Evolutionary conservation across 1,139 yeast species (phyloP).

Genomic region (Saccharomyces hybrid): DNA sequence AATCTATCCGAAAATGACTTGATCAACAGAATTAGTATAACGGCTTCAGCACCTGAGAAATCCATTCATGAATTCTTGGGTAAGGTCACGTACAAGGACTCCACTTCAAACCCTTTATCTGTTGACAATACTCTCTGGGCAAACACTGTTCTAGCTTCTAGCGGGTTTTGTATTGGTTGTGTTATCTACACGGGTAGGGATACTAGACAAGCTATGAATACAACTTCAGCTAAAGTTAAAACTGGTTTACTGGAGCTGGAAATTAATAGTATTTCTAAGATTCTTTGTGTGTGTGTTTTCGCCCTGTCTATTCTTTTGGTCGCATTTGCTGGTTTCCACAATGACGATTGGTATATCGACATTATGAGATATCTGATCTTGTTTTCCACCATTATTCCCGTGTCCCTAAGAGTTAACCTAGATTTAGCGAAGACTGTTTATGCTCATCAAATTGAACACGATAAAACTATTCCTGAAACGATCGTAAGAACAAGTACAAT

Average conservation of each 20-base stretch:
- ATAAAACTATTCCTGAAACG: conserved; percentile 69
- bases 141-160: conserved; percentile 86
- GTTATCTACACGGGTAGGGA: conserved; percentile 86
- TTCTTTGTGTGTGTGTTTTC: conserved; percentile 81
- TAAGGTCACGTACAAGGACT: conserved; percentile 48
- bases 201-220: conserved; percentile 90
- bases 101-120: conserved; percentile 53
- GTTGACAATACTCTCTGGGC: conserved; percentile 97
- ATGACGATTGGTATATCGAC: conserved; percentile 74
- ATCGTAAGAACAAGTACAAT: conserved; percentile 94
- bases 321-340: conserved; percentile 67
- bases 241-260: conserved; percentile 85
- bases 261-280: conserved; percentile 80
- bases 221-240: conserved; percentile 83
- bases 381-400: conserved; percentile 94
- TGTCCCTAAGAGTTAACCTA: conserved; percentile 83
- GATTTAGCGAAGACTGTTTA: conserved; percentile 95
- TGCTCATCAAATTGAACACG: conserved; percentile 91
- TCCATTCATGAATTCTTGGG: conserved; percentile 79
- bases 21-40: conserved; percentile 44
- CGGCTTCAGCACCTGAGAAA: conserved; percentile 73
- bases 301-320: conserved; percentile 70
- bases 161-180: conserved; percentile 79
- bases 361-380: conserved; percentile 82
- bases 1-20: conserved; percentile 39